Evolutionary conservation across 2,329 filamentous ascomycete species (phyloP), one percentile per base, ranked within the genome.

Genomic region (Claviceps citrina): DNA sequence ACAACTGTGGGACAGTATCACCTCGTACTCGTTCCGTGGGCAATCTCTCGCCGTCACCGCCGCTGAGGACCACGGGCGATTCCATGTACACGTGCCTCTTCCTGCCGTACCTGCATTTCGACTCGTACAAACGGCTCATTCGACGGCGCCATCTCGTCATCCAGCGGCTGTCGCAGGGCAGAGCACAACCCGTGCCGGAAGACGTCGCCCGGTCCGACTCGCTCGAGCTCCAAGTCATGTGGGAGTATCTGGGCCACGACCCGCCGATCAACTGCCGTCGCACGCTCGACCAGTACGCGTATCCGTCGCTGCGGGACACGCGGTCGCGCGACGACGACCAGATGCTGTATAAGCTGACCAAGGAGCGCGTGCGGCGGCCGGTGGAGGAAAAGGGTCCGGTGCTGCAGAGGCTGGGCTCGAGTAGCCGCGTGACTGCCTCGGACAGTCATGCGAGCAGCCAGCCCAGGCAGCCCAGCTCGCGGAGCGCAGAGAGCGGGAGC

Each of bases 281-380:
- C 5, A 78, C 76, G 0, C 51, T 80, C 5, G 76, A 80, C 43
- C 75, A 80, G 46, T 80, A 68, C 41, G 73, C 71, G 0, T 78
- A 79, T 40, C 75, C 75, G 0, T 73, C 71, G 2, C 57, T 80
- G 0, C 60, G 67, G 8, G 74, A 78, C 26, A 79, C 76, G 0
- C 58, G 71, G 31, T 70, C 72, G 0, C 60, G 76, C 15, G 76
- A 80, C 31, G 73, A 76, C 32, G 76, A 80, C 31, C 76, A 80
- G 51, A 78, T 80, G 70, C 56, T 80, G 6, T 80, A 78, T 54
- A 80, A 80, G 47, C 57, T 78, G 2, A 76, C 73, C 2, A 76
- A 73, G 47, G 60, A 70, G 41, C 55, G 65, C 2, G 42, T 47
- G 1, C 49, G 49, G 10, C 33, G 25, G n/a, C n/a, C 40, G 3